Base-by-base conservation (phyloP, 805 yeast genomes). In the Kurtzmaniella cleridarum region DNA sequence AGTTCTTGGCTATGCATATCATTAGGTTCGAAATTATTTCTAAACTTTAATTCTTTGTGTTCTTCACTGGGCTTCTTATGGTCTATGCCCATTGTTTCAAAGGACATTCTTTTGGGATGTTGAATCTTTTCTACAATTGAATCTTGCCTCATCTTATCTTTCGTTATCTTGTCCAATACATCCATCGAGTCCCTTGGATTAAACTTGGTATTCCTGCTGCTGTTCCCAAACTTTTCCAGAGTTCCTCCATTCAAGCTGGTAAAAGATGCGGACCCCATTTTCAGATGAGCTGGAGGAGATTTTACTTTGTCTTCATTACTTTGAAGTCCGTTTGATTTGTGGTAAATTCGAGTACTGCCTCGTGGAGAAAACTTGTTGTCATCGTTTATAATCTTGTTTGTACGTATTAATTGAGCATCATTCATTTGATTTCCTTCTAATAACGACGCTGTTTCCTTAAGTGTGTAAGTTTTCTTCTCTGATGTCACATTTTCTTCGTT, bases 211-310 rank as follows among this genome's bases (percentile, higher is more conserved):
- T 51, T 55, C 5, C 41, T 36, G 8, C 23, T 27, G 3, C 27
- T 23, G 20, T 18, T 20, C 12, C 16, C n/a, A 32, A 15, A 5
- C 41, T 13, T 20, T 34, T 17, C 23, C 30, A 13, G 17, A 18
- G 30, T 34, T 20, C 36, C 15, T 24, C n/a, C 14, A 23, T 27
- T 3, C 5, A 27, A 17, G 15, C 24, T 13, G n/a, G 28, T 28
- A 31, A 44, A 36, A 27, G 32, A 35, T 23, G 49, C 28, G 1
- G 53, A 54, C 13, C 42, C 28, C 3, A 51, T 45, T 32, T 44
- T 54, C 8, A 55, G 39, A 40, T 44, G 48, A 1, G 59, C 44
- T 10, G 58, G 60, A 6, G 60, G 57, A 2, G 57, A 53, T 23
- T 23, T 18, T 11, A 10, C 27, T 10, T 26, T n/a, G 7, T 35